Evolutionary conservation across 75 land plant genomes (phyloP).

Genomic region (Pseudotsuga menziesii): DNA sequence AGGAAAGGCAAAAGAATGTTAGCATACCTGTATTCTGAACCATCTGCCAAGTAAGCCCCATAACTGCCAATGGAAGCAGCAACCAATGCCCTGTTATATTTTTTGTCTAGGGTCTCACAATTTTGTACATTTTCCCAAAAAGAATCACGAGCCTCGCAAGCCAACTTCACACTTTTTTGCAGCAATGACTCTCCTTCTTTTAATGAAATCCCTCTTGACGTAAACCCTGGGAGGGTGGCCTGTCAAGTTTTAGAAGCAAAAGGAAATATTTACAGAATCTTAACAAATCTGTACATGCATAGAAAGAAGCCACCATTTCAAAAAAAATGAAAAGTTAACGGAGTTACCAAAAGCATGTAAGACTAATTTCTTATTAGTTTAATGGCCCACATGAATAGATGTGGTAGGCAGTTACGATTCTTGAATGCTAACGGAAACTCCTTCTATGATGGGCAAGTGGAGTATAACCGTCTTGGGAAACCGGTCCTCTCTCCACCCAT

Average conservation of each 20-base stretch:
- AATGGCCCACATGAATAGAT: too few species aligned
- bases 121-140: slow-evolving; percentile 45
- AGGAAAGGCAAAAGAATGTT: not conserved
- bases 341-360: too few species aligned
- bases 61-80: slow-evolving; percentile 97
- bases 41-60: slow-evolving; percentile 98
- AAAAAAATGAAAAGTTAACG: slow-evolving; percentile 3
- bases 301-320: not conserved
- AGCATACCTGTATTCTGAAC: slow-evolving; percentile 89
- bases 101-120: slow-evolving; percentile 10
- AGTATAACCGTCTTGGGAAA: too few species aligned
- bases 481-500: too few species aligned
- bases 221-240: slow-evolving; percentile 91
- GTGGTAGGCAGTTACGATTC: too few species aligned
- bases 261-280: not conserved
- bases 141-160: slow-evolving; percentile 80
- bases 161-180: slow-evolving; percentile 62
- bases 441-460: too few species aligned
- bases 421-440: too few species aligned
- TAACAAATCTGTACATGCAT: not conserved
- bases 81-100: slow-evolving; percentile 54
- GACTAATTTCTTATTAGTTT: too few species aligned
- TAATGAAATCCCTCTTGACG: slow-evolving; percentile 56
- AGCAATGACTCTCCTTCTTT: slow-evolving; percentile 74
- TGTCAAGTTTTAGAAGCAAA: slow-evolving; percentile 12